A percentile compares a stretch with the other conserved stretches of the same genome.
Evolutionary conservation across 2,329 filamentous ascomycete genomes (phyloP).

Genomic region (Nannizziopsis barbatae): DNA sequence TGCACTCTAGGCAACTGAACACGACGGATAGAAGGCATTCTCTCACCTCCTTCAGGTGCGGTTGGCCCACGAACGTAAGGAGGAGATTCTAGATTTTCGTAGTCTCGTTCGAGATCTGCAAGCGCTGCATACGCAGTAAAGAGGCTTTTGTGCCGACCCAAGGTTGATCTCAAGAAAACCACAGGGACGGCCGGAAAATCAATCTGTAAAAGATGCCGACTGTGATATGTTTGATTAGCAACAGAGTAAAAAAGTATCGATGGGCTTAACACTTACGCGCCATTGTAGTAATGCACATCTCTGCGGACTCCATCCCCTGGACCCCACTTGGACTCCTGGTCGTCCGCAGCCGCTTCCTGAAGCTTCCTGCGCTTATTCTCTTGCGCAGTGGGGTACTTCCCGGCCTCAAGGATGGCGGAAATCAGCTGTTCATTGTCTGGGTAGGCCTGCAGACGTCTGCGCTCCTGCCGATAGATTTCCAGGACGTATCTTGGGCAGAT

Average conservation of each 20-base stretch:
- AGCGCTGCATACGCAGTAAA: slow-evolving; percentile 9
- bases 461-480: slow-evolving; percentile 24
- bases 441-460: background rate
- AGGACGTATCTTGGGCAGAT: slow-evolving; percentile 35
- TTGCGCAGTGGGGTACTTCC: slow-evolving; percentile 36
- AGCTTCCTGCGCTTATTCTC: slow-evolving; percentile 29
- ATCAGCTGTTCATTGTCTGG: slow-evolving; percentile 27
- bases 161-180: slow-evolving; percentile 22
- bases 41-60: background rate
- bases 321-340: background rate
- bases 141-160: background rate
- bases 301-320: slow-evolving; percentile 20
- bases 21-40: slow-evolving; percentile 1
- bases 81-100: background rate
- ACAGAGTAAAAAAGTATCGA: background rate
- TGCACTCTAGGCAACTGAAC: background rate
- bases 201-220: slow-evolving; percentile 20
- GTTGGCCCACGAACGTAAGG: background rate
- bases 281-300: slow-evolving; percentile 16
- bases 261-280: slow-evolving; percentile 17
- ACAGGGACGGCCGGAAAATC: slow-evolving; percentile 32
- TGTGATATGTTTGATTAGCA: slow-evolving; percentile 14
- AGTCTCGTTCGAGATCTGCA: background rate
- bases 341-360: slow-evolving; percentile 26
- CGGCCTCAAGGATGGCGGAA: slow-evolving; percentile 32